Evolutionary conservation across 2,329 filamentous ascomycete species (phyloP).

Genomic region (Tolypocladium tundrense): DNA sequence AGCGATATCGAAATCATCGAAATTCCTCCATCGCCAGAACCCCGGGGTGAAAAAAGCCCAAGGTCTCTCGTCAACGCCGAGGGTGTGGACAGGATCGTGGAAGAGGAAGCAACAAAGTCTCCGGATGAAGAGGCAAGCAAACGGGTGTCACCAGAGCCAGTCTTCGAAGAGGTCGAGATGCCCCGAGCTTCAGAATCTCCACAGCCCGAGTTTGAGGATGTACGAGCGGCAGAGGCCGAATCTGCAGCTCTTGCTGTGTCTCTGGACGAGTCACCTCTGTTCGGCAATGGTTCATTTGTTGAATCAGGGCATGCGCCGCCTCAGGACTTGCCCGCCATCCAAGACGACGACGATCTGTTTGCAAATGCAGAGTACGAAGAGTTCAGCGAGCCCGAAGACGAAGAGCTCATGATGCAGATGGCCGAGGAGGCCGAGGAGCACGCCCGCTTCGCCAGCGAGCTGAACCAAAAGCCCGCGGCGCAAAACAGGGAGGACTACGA

Average conservation of each 20-base stretch:
- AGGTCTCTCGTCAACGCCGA: constrained; percentile 5
- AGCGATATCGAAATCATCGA: constrained; percentile 50
- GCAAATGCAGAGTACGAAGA: constrained; percentile 59
- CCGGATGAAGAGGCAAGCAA: neutral
- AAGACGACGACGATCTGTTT: constrained; percentile 29
- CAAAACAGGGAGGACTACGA: constrained; percentile 77
- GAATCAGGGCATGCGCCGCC: neutral
- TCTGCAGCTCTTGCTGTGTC: neutral
- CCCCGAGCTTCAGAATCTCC: constrained; percentile 18
- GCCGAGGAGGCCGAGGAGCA: constrained; percentile 90
- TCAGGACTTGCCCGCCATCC: neutral
- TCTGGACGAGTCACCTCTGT: constrained; percentile 1
- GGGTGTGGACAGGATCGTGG: neutral
- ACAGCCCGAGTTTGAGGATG: constrained; percentile 26
- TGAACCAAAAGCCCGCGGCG: constrained; percentile 64
- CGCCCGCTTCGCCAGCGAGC: constrained; percentile 76
- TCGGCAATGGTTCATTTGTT: constrained; percentile 5
- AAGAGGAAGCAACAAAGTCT: neutral
- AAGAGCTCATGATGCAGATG: constrained; percentile 76
- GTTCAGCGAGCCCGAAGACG: constrained; percentile 83
- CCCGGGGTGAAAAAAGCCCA: neutral
- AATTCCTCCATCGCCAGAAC: constrained; percentile 24
- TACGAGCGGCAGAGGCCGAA: constrained; percentile 14
- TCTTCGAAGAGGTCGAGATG: constrained; percentile 27
- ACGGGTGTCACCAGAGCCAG: constrained; percentile 11